Conservation (phyloP, 441 rosid genomes). For the Syzygium syzygioides region DNA sequence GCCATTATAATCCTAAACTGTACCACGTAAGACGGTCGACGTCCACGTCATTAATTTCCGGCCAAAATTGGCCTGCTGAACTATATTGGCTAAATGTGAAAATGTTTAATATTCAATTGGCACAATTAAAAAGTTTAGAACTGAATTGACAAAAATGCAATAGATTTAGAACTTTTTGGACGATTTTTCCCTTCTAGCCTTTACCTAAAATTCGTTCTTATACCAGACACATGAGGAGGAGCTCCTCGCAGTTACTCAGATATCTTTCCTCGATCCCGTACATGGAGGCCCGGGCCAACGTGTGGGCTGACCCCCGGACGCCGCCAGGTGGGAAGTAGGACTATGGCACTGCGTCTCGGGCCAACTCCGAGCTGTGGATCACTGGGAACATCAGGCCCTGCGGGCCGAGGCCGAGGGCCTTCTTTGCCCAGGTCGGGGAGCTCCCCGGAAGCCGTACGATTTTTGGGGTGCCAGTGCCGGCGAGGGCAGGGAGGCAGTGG, state of each 20-base stretch:
- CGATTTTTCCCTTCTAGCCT: too few species aligned
- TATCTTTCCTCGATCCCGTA: conserved; percentile 86
- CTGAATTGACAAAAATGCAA: too few species aligned
- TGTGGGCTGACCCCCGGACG: conserved; percentile 83
- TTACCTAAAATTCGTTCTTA: background rate
- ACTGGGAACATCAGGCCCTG: conserved; percentile 92
- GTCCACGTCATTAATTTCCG: too few species aligned
- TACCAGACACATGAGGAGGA: conserved; percentile 73
- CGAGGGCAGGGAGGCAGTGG: conserved; percentile 54
- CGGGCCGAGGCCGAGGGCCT: conserved; percentile 87
- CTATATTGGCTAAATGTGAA: too few species aligned
- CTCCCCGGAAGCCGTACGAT: conserved; percentile 73
- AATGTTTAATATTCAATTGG: too few species aligned
- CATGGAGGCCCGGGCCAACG: conserved; percentile 70
- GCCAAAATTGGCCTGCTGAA: too few species aligned
- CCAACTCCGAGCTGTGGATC: conserved; percentile 58
- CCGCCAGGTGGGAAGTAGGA: conserved; percentile 79
- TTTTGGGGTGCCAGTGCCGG: conserved; percentile 48
- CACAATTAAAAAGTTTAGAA: too few species aligned
- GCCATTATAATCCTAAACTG: too few species aligned
- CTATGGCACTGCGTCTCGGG: conserved; percentile 70
- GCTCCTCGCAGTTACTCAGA: conserved; percentile 50
- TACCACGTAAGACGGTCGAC: too few species aligned
- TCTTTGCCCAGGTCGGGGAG: conserved; percentile 67
- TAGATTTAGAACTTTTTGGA: too few species aligned